phyloP scores from a whole-genome alignment of 2,329 filamentous ascomycete species.

The Fusarium piperis region DNA sequence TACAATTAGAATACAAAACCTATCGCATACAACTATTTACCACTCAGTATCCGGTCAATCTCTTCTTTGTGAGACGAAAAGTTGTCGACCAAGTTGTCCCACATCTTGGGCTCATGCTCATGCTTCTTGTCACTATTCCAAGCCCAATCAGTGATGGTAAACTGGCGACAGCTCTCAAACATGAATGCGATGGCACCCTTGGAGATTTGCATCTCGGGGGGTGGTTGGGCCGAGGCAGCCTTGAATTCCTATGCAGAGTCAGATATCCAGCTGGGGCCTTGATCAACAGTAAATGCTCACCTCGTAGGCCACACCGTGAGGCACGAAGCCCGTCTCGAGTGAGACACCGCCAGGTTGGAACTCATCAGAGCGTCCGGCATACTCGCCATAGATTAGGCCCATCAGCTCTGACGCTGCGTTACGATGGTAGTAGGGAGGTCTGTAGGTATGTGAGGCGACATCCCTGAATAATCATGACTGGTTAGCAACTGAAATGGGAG shows the following conservation, averaged over 20 bases:
- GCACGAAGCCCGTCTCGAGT: constrained; percentile 27
- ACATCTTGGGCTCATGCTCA: constrained; percentile 41
- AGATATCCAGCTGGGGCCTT: background rate
- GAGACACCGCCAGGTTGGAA: constrained; percentile 34
- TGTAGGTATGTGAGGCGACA: constrained; percentile 69
- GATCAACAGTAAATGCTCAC: background rate
- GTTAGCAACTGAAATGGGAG: too few relatives aligned
- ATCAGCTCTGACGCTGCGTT: constrained; percentile 68
- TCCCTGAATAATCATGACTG: constrained; percentile 48
- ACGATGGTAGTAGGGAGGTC: constrained; percentile 73
- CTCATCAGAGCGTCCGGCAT: constrained; percentile 38
- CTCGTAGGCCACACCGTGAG: constrained; percentile 33
- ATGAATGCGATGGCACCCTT: constrained; percentile 39
- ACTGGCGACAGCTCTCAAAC: constrained; percentile 39
- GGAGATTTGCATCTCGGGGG: constrained; percentile 34
- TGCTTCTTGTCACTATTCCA: constrained; percentile 41
- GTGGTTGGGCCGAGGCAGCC: constrained; percentile 31
- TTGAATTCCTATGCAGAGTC: constrained; percentile 26
- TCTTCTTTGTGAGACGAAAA: constrained; percentile 36
- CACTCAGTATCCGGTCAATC: constrained; percentile 25
- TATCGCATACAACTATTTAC: background rate
- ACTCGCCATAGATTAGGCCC: constrained; percentile 57
- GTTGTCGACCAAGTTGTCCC: constrained; percentile 38
- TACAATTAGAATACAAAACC: background rate
- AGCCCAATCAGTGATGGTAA: constrained; percentile 39